A percentile compares a stretch with the other conserved stretches of the same genome.
These are phyloP conservation scores for Laguncularia racemosa DNA, from an alignment of 345 rosid genomes.

Conservation along the genomic window DNA sequence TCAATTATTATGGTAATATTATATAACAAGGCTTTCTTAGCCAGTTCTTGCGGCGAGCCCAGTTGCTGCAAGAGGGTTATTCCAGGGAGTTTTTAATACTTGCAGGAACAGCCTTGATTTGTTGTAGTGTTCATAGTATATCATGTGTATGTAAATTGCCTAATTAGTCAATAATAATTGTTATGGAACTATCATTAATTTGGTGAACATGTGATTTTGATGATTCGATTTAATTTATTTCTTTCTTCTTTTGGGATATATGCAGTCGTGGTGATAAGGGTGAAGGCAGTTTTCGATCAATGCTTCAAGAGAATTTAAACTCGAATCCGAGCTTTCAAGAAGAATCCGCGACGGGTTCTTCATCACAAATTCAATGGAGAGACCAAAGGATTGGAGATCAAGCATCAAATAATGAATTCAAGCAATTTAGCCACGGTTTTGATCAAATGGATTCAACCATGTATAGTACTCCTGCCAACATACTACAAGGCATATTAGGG, in stretches of 20 bases:
- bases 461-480: constrained; percentile 48
- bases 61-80: no score
- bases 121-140: no score
- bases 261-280: constrained; percentile 56
- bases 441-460: constrained; percentile 57
- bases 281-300: constrained; percentile 54
- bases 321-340: constrained; percentile 34
- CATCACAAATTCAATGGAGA: constrained; percentile 39
- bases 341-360: constrained; percentile 29
- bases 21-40: no score
- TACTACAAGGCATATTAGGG: constrained; percentile 40
- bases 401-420: constrained; percentile 26
- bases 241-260: constrained; percentile 6
- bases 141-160: no score
- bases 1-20: no score
- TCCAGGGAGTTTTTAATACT: no score
- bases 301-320: constrained; percentile 67
- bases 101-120: no score
- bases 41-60: no score
- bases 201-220: no score
- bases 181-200: no score
- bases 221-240: neutral
- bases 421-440: constrained; percentile 42
- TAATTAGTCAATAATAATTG: no score
- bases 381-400: constrained; percentile 14